Evolutionary conservation across 306 rosid genomes (phyloP).

Genomic region (Quercus alba): DNA sequence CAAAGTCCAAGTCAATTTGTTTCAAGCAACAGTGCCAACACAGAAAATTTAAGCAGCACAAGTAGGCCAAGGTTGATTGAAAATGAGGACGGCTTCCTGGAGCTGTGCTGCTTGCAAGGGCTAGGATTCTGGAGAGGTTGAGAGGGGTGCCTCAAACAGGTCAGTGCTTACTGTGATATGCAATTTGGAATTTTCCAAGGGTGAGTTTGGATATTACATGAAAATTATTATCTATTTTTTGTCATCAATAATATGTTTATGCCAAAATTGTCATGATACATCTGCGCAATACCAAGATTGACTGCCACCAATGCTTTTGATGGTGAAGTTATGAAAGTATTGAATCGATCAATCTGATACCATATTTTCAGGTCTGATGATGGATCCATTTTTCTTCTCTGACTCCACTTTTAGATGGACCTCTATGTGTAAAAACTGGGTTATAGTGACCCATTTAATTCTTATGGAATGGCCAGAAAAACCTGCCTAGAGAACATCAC

Average conservation of each 20-base stretch:
- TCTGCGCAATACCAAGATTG: neutral
- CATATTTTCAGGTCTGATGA: neutral
- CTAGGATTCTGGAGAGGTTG: no score
- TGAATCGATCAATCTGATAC: neutral
- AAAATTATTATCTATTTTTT: no score
- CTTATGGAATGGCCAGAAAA: neutral
- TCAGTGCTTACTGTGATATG: no score
- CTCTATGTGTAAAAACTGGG: neutral
- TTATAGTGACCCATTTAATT: neutral
- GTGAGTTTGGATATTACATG: neutral
- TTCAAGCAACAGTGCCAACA: constrained; percentile 31
- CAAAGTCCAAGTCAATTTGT: constrained; percentile 25
- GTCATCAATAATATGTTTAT: neutral
- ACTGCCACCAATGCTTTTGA: neutral
- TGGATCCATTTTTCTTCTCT: neutral
- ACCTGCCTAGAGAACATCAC: no score
- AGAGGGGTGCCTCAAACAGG: no score
- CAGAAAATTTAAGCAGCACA: constrained; percentile 28
- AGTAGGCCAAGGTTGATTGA: constrained; percentile 31
- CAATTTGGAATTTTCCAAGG: constrained; percentile 17
- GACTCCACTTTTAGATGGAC: neutral
- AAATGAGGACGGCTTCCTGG: constrained; percentile 60
- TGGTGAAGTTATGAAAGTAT: neutral
- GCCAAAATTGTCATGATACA: neutral
- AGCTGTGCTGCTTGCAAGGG: constrained; percentile 68